Conservation (phyloP, 257 asterid genomes). For the Handroanthus guayacan region DNA sequence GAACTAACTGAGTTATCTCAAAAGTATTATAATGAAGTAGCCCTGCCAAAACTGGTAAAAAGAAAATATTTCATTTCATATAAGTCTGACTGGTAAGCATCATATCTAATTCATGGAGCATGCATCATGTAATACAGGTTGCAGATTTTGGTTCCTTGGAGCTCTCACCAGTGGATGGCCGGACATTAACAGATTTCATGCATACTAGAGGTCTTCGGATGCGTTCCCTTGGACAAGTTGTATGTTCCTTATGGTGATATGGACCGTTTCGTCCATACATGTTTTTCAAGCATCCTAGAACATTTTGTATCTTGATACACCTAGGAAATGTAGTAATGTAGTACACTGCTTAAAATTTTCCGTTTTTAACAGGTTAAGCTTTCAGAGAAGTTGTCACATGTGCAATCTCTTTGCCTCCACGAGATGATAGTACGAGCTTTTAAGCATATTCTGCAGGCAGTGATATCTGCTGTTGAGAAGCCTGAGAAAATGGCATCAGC, state of each 20-base stretch:
- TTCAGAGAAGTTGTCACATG: constrained; percentile 94
- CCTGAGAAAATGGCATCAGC: constrained; percentile 75
- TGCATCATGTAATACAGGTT: constrained; percentile 63
- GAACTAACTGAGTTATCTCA: constrained; percentile 76
- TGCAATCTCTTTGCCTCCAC: constrained; percentile 95
- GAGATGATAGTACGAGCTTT: constrained; percentile 97
- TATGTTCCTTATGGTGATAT: constrained; percentile 49
- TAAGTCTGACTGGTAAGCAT: constrained; percentile 23
- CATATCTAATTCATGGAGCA: constrained; percentile 33
- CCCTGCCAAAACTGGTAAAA: constrained; percentile 93
- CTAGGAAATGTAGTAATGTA: not conserved
- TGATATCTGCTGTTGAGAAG: constrained; percentile 73
- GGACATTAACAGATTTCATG: constrained; percentile 98
- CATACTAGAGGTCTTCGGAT: constrained; percentile 98
- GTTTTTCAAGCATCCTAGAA: constrained; percentile 19
- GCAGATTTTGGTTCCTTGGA: constrained; percentile 99
- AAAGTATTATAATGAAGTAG: constrained; percentile 84
- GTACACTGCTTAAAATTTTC: constrained; percentile 29
- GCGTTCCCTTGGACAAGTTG: constrained; percentile 99
- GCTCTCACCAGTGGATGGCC: constrained; percentile 98
- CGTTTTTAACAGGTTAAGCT: constrained; percentile 80
- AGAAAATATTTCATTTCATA: not conserved
- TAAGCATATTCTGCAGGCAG: constrained; percentile 92
- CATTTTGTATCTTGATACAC: not conserved
- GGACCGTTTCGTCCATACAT: constrained; percentile 14